Evolutionary conservation across 2,329 filamentous ascomycete species (phyloP).

Genomic region (Fusarium sp.): DNA sequence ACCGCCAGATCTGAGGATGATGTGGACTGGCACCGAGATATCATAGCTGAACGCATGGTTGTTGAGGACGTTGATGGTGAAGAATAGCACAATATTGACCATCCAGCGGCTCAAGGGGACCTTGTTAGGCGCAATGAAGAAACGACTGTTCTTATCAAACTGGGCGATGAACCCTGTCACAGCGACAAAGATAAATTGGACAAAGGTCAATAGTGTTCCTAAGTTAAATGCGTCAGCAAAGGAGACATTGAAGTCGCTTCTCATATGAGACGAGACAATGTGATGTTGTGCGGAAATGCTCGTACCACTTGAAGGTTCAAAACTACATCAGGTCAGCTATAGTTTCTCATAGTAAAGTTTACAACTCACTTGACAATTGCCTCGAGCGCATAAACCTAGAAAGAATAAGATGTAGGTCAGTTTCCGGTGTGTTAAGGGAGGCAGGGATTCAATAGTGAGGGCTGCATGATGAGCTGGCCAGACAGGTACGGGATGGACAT

Average conservation of each 20-base stretch:
- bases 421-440: not conserved
- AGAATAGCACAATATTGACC: conserved; percentile 90
- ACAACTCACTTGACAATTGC: conserved; percentile 86
- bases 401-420: conserved; percentile 37
- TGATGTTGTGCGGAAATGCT: not conserved
- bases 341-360: not conserved
- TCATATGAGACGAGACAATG: not conserved
- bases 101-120: conserved; percentile 89
- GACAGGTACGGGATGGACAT: conserved; percentile 52
- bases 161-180: conserved; percentile 82
- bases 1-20: conserved; percentile 93
- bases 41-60: conserved; percentile 98
- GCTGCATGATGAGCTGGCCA: conserved; percentile 1
- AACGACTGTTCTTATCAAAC: conserved; percentile 74
- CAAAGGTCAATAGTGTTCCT: conserved; percentile 90
- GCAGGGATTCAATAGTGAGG: not conserved
- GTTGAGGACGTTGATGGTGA: conserved; percentile 93
- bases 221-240: conserved; percentile 33
- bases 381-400: conserved; percentile 93
- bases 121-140: conserved; percentile 80
- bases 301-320: conserved; percentile 84
- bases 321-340: conserved; percentile 60
- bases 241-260: not conserved
- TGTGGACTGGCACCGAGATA: conserved; percentile 96
- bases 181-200: conserved; percentile 88